These are phyloP conservation scores for Vaccinium macrocarpon DNA, from an alignment of 148 eudicot genomes.

Conservation along the genomic window DNA sequence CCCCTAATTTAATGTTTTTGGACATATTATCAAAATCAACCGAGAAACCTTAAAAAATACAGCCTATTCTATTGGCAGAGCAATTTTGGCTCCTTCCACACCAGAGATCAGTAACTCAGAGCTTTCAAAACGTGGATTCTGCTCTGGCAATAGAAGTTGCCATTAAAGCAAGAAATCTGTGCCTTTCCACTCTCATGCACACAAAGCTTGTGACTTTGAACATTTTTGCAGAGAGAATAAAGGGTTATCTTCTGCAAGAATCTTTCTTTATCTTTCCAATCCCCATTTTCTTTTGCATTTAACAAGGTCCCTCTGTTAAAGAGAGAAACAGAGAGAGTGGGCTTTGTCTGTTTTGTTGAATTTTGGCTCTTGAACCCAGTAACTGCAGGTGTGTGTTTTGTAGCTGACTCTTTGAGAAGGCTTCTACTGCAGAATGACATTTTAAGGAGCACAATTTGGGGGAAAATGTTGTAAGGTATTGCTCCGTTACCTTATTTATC, in stretches of 20 bases:
- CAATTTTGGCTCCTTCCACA: not conserved
- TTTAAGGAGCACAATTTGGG: not conserved
- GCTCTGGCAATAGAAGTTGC: not conserved
- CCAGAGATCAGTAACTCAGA: not conserved
- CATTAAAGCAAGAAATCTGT: not conserved
- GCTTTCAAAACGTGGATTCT: not conserved
- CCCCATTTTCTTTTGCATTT: not conserved
- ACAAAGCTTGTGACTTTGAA: not conserved
- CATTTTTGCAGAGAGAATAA: conserved; percentile 6
- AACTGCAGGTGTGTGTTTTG: not conserved
- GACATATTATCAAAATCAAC: not conserved
- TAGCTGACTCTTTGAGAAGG: not conserved
- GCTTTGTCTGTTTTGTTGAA: not conserved
- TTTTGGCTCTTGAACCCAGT: conserved; percentile 12
- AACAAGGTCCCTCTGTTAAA: not conserved
- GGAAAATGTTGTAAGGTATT: not conserved
- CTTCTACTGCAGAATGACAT: not conserved
- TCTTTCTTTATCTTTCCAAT: conserved; percentile 1
- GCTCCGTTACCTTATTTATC: not conserved
- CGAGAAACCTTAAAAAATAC: not conserved
- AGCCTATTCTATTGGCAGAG: not conserved
- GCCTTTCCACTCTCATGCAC: not conserved
- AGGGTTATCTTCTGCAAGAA: conserved; percentile 18
- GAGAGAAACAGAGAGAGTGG: not conserved
- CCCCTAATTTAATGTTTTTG: not conserved